Percentiles rank a stretch among this genome's conserved stretches.
Conservation (phyloP, 2,329 filamentous ascomycete genomes). For the Stagonosporopsis cucurbitacearum region DNA sequence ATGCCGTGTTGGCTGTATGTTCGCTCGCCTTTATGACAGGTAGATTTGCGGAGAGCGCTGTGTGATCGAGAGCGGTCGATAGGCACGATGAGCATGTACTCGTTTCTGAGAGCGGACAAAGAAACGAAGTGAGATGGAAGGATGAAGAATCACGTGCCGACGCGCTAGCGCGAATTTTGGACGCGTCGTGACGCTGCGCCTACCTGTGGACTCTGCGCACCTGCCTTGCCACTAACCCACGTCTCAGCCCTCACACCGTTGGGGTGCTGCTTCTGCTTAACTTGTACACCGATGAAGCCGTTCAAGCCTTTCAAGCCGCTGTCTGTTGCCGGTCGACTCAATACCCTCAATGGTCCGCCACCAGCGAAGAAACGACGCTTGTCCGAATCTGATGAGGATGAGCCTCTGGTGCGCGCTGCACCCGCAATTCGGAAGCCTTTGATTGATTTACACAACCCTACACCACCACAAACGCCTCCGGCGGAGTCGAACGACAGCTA, state of each 20-base stretch:
- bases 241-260: not conserved
- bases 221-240: not conserved
- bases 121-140: not conserved
- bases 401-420: constrained; percentile 22
- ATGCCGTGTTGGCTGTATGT: constrained; percentile 1
- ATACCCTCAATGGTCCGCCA: constrained; percentile 33
- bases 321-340: constrained; percentile 39
- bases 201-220: not conserved
- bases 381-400: constrained; percentile 38
- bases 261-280: constrained; percentile 1
- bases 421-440: constrained; percentile 41
- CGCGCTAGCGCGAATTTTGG: constrained; percentile 7
- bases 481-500: constrained; percentile 45
- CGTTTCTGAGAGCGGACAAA: not conserved
- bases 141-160: not conserved
- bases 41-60: not conserved
- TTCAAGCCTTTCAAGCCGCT: constrained; percentile 47
- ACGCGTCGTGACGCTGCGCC: constrained; percentile 1
- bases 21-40: not conserved
- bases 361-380: constrained; percentile 53
- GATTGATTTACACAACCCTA: constrained; percentile 32
- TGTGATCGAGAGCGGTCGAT: not conserved
- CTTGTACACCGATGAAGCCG: constrained; percentile 2
- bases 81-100: not conserved
- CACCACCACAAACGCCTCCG: constrained; percentile 23